Base-by-base conservation (phyloP, 768 basidiomycete species). In the Termitomyces sp. region DNA sequence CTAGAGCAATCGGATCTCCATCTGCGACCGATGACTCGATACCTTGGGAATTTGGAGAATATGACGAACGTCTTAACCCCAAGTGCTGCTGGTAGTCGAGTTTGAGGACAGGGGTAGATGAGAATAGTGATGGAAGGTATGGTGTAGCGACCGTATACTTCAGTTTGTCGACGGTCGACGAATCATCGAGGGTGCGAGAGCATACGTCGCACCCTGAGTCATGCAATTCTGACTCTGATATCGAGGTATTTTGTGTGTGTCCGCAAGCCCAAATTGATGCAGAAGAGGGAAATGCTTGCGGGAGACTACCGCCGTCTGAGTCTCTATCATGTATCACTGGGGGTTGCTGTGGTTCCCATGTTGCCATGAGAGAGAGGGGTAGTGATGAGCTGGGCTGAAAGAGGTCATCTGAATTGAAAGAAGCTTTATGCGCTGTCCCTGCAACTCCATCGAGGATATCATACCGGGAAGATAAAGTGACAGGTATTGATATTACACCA, bases 271-370 rank as follows among this genome's bases (percentile, higher is more conserved):
- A 56, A 16, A 70, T 60, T 13, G 69, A 70, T 12, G 69, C 69
- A n/a, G 69, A 61, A 1, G 69, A 70, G 15, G 69, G 67, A 49
- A 69, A 61, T 5, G 67, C 61, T 58, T 66, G 65, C 31, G 60
- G 57, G 13, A 65, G 41, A 49, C 68, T 70, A 11, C 62, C 55
- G 33, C 59, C 54, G 20, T 57, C 54, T 3, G 51, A 50, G n/a
- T 41, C 33, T 15, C 33, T 20, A 18, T 54, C 36, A 44, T 31
- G 30, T 18, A 31, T 42, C 37, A 45, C 22, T 42, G 58, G 20
- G 20, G 44, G 24, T 6, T 34, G 49, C 42, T 58, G 34, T 27
- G 46, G 44, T n/a, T 46, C 27, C 53, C 57, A 55, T 20, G 36
- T 8, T 39, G 13, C 45, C 18, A 61, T 52, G 22, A 41, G 44